phyloP scores from a whole-genome alignment of 2,329 filamentous ascomycete genomes.

The Fusarium sp. region DNA sequence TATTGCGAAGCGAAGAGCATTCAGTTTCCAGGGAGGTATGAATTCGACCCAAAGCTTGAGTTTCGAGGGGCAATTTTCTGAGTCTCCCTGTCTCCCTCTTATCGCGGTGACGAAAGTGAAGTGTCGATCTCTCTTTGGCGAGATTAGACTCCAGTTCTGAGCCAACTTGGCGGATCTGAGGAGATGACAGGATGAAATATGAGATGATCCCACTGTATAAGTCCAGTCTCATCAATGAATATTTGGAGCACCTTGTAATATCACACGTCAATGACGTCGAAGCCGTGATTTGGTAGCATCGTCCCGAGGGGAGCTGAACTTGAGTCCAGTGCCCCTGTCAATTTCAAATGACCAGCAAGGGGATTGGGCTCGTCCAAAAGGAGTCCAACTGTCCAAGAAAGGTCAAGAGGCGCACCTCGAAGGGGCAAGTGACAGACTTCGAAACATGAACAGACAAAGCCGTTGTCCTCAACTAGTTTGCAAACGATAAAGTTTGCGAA shows the following conservation, averaged over 20 bases:
- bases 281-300: slow-evolving; percentile 4
- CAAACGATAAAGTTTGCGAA: background rate
- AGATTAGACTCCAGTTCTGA: slow-evolving; percentile 20
- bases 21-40: background rate
- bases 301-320: background rate
- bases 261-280: slow-evolving; percentile 21
- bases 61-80: slow-evolving; percentile 1
- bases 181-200: slow-evolving; percentile 3
- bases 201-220: background rate
- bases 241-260: slow-evolving; percentile 19
- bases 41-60: slow-evolving; percentile 2
- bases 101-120: slow-evolving; percentile 16
- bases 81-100: slow-evolving; percentile 12
- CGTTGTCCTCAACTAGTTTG: background rate
- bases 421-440: background rate
- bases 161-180: slow-evolving; percentile 6
- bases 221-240: background rate
- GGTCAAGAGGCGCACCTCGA: background rate
- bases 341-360: slow-evolving; percentile 1
- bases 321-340: background rate
- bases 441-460: slow-evolving; percentile 3
- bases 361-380: background rate
- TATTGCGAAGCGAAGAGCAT: background rate
- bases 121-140: slow-evolving; percentile 17
- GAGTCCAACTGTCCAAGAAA: background rate